Evolutionary conservation across 805 yeast species (phyloP), one percentile per base, ranked within the genome.

Genomic region (Blastobotrys peoriensis): DNA sequence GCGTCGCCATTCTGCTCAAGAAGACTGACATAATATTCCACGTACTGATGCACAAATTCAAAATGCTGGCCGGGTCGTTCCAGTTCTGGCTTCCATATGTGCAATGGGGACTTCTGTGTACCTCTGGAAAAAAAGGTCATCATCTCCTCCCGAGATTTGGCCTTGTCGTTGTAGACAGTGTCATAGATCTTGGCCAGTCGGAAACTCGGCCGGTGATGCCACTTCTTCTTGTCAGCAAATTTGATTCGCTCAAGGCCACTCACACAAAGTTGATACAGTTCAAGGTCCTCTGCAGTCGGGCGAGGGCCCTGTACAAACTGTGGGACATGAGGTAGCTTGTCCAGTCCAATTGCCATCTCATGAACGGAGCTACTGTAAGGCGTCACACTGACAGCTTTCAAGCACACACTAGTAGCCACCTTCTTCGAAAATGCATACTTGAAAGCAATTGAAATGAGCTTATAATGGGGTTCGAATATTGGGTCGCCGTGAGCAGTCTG

Each of bases 11-110:
- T 68, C 20, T 68, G 62, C 27, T 70, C 65, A 19, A 86, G 61
- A 19, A 89, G 56, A 18, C 74, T 74, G 38, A 83, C 73, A 54
- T 73, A 81, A 57, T 81, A 83, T 38, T 67, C 60, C 18, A 86
- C 75, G 58, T 93, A 91, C 43, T 79, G 77, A 51, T 70, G 74
- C 25, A 83, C 81, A 63, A 83, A 87, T 8, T 78, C 78, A 60
- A 88, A 91, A 63, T 91, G 96, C 54, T 85, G 86, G 0, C 99
- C 99, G 0, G 97, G 93, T 17, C 94, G 66, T 61, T 94, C 98
- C 54, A 71, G 62, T 39, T 88, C 96, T 0, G 97, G 95, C 54
- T 87, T 87, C 98, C 98, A 93, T 46, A 93, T 85, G 52, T 78
- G 83, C 1, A 89, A 78, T 33, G 93, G 71, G 8, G 82, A 78